phyloP scores from a whole-genome alignment of 2,329 filamentous ascomycete genomes.

The Intubia oerlemansii region DNA sequence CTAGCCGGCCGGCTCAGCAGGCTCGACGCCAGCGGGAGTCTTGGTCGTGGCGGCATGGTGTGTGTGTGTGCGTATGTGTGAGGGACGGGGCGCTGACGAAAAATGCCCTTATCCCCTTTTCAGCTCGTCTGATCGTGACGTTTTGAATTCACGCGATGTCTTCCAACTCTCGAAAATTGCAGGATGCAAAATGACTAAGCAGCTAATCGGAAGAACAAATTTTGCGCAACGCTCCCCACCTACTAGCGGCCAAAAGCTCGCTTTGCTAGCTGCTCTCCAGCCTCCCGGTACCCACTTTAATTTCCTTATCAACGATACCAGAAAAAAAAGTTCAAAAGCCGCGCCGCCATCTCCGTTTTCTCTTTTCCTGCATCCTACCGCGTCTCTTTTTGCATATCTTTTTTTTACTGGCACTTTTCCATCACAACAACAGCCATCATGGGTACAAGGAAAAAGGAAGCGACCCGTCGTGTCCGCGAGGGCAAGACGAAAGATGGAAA shows the following conservation, averaged over 20 bases:
- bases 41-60: slow-evolving; percentile 6
- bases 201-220: too few species aligned
- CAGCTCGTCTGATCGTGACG: too few species aligned
- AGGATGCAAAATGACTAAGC: too few species aligned
- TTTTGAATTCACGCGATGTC: too few species aligned
- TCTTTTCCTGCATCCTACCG: slow-evolving; percentile 1
- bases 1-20: slow-evolving; percentile 3
- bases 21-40: slow-evolving; percentile 3
- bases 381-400: neutral
- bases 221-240: too few species aligned
- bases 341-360: slow-evolving; percentile 1
- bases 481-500: slow-evolving; percentile 76
- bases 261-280: too few species aligned
- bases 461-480: slow-evolving; percentile 60
- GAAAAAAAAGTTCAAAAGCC: slow-evolving; percentile 4
- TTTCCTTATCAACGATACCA: slow-evolving; percentile 8
- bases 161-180: too few species aligned
- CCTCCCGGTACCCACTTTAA: slow-evolving; percentile 3
- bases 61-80: neutral
- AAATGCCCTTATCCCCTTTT: too few species aligned
- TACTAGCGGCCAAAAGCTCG: too few species aligned
- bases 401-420: too few species aligned
- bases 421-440: slow-evolving; percentile 5
- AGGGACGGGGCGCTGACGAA: too few species aligned
- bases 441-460: slow-evolving; percentile 57